A percentile compares a stretch with the other conserved stretches of the same genome.
Evolutionary conservation across 2,329 filamentous ascomycete genomes (phyloP).

Genomic region (Xylaria digitata): DNA sequence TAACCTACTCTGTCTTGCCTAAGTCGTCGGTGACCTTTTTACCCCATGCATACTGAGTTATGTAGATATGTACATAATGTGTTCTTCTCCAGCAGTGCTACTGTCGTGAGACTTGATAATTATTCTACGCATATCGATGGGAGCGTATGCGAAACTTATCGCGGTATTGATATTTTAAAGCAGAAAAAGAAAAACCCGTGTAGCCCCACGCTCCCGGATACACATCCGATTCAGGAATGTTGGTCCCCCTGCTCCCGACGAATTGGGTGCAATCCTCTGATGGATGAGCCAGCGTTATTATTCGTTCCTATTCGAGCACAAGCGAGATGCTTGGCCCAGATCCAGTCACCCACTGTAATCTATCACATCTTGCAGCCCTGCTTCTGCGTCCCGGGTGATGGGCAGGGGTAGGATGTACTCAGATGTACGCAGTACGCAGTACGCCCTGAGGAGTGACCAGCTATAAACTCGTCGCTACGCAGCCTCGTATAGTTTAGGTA

Average conservation of each 20-base stretch:
- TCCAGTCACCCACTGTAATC: conserved; percentile 35
- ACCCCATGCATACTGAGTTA: too few relatives aligned
- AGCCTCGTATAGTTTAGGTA: conserved; percentile 16
- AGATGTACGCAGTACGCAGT: conserved; percentile 20
- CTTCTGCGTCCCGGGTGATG: conserved; percentile 18
- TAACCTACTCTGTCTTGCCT: background rate
- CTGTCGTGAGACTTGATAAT: conserved; percentile 17
- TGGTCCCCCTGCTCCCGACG: conserved; percentile 29
- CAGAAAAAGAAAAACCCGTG: conserved; percentile 18
- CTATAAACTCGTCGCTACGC: background rate
- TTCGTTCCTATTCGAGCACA: conserved; percentile 31
- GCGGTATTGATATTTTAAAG: conserved; percentile 18
- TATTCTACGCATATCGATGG: conserved; percentile 21
- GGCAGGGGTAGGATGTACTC: conserved; percentile 32
- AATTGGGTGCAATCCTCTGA: conserved; percentile 31
- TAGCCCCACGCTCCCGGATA: conserved; percentile 38
- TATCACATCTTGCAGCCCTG: conserved; percentile 38
- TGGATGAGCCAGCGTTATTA: conserved; percentile 20
- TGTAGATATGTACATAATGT: conserved; percentile 9
- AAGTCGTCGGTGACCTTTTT: background rate
- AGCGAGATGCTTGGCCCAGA: conserved; percentile 41
- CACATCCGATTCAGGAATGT: conserved; percentile 42
- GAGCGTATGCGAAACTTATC: conserved; percentile 24
- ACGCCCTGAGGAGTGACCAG: background rate
- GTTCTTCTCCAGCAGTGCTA: background rate